Base-by-base conservation (phyloP, 2,329 filamentous ascomycete genomes). In the Venturia asperata region DNA sequence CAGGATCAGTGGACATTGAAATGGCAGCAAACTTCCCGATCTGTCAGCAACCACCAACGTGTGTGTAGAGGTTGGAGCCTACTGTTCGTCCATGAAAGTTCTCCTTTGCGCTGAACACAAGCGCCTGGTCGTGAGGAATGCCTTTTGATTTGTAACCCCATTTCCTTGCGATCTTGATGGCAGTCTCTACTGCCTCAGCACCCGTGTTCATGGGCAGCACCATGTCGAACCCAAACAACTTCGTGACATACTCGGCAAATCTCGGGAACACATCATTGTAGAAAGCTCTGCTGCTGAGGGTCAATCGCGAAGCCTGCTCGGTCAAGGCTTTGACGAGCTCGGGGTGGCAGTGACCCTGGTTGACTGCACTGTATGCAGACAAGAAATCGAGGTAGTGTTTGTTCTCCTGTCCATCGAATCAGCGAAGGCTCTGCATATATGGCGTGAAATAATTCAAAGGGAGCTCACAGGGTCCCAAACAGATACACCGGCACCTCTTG, bases 61-160 rank as follows among this genome's bases (percentile, higher is more conserved):
- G 4, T 19, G 21, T 30, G 19, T 39, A 19, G 15, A 34, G n/a
- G 27, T 17, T n/a, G 19, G 60, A 60, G 79, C 88, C 77, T 82
- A 94, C 91, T 65, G 94, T 97, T 72, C 93, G 85, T 70, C 93
- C 93, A 79, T 99, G 93, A 80, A 97, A 99, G 82, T 97, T 97
- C 79, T 96, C 91, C 64, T 87, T 81, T 45, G 89, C 92, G 70
- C 87, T 88, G 75, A 97, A 89, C 45, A 97, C 85, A 69, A 94
- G 77, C 10, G 93, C 93, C 81, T 94, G 86, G 74, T 89, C 87
- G 75, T 90, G 82, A 6, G 91, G 87, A 68, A 97, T 93, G 27
- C 88, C 87, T 83, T 97, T 97, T 75, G 90, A 87, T 80, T 96
- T 97, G 83, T 97, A 97, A 5, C 92, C 92, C 93, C 93, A 97